Evolutionary conservation across 1,284 basidiomycete genomes (phyloP).

Genomic region (Pseudozyma flocculosa): DNA sequence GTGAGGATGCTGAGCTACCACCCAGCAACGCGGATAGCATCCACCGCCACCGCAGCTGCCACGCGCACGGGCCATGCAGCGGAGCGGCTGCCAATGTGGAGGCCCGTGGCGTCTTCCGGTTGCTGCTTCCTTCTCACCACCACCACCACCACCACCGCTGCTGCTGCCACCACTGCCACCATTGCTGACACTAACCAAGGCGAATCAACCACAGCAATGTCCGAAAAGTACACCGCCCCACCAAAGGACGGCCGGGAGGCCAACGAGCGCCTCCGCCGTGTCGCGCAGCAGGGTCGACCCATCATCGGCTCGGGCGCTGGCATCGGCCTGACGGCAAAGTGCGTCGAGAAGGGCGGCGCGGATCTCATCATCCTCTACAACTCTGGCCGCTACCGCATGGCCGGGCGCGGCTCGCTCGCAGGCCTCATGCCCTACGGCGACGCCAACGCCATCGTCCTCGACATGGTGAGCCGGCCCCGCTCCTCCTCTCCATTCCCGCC

Average conservation of each 20-base stretch:
- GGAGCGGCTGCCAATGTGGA: too few species aligned
- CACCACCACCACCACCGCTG: too few species aligned
- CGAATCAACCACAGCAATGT: background rate
- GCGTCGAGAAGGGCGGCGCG: conserved; percentile 30
- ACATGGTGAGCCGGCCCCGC: conserved; percentile 15
- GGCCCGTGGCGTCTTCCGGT: too few species aligned
- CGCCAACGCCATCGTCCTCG: conserved; percentile 31
- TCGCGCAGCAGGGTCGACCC: conserved; percentile 16
- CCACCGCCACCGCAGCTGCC: too few species aligned
- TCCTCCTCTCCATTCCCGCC: too few species aligned
- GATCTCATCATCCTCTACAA: conserved; percentile 37
- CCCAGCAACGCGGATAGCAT: too few species aligned
- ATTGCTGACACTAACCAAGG: too few species aligned
- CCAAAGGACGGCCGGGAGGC: conserved; percentile 28
- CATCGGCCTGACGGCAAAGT: conserved; percentile 32
- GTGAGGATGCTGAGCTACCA: too few species aligned
- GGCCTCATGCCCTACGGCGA: conserved; percentile 37
- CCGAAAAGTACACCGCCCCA: conserved; percentile 5
- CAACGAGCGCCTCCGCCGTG: conserved; percentile 14
- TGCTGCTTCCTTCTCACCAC: too few species aligned
- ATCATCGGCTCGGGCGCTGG: conserved; percentile 37
- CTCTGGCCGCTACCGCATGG: conserved; percentile 32
- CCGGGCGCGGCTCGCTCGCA: conserved; percentile 24
- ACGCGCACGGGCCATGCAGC: too few species aligned
- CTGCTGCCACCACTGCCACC: too few species aligned